phyloP scores from a whole-genome alignment of 2,329 filamentous ascomycete species.

The Aspergillus amoenus region DNA sequence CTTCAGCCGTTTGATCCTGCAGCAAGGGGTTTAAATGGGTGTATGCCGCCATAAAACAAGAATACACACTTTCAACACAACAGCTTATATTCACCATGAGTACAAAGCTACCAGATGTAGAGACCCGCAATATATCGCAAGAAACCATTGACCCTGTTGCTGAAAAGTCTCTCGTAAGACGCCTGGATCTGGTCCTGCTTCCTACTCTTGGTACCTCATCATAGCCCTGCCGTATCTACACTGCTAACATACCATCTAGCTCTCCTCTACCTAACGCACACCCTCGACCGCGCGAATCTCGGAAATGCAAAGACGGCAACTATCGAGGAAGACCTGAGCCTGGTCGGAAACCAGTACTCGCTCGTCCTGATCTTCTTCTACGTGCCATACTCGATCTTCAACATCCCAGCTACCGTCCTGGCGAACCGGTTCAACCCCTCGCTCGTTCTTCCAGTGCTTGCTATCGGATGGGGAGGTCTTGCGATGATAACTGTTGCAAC shows the following conservation, averaged over 20 bases:
- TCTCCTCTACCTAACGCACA: neutral
- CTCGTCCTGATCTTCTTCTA: neutral
- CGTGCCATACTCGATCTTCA: neutral
- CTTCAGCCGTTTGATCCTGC: neutral
- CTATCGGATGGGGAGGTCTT: neutral
- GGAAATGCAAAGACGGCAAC: constrained; percentile 6
- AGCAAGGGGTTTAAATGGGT: neutral
- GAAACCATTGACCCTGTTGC: neutral
- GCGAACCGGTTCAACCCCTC: neutral
- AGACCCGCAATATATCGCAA: neutral
- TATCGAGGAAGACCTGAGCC: neutral
- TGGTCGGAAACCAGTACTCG: constrained; percentile 1
- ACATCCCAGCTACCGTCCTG: neutral
- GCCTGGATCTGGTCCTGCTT: neutral
- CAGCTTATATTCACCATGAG: neutral
- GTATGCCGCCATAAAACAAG: neutral
- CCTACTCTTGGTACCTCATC: neutral
- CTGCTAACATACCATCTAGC: neutral
- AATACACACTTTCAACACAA: too few species aligned
- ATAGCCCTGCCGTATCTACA: neutral
- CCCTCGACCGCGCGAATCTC: constrained; percentile 1
- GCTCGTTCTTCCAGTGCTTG: neutral
- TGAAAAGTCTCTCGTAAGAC: neutral
- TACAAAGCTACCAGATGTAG: neutral
- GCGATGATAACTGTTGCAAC: neutral